Percentiles rank a stretch among this genome's conserved stretches.
Conservation (phyloP, 2,329 filamentous ascomycete species). For the Sclerotinia subarctica region DNA sequence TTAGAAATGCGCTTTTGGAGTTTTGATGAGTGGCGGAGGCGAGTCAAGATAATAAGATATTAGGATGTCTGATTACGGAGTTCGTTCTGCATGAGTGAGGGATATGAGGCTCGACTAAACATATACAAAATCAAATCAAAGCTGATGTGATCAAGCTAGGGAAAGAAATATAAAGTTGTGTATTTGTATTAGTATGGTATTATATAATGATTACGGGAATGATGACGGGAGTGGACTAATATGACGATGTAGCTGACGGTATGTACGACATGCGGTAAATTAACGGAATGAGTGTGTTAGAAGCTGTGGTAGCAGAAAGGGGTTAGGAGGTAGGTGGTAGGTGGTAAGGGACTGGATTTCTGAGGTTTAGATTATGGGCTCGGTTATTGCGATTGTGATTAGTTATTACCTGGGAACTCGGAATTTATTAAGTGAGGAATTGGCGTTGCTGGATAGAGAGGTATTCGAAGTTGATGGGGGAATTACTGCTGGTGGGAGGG, state of each 20-base stretch:
- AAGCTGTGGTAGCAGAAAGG: not conserved
- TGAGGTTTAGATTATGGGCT: not conserved
- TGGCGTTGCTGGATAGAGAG: too few relatives aligned
- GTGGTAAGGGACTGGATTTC: not conserved
- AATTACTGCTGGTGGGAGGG: too few relatives aligned
- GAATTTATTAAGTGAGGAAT: too few relatives aligned
- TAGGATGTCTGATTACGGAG: not conserved
- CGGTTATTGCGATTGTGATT: not conserved
- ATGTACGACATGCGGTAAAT: not conserved
- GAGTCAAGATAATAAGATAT: too few relatives aligned
- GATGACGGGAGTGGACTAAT: not conserved
- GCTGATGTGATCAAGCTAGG: not conserved
- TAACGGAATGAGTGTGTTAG: not conserved
- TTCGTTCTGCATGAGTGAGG: not conserved
- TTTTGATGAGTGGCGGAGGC: too few relatives aligned
- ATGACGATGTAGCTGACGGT: not conserved
- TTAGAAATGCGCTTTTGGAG: too few relatives aligned
- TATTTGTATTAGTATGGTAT: not conserved
- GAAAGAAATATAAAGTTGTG: not conserved
- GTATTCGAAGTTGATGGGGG: too few relatives aligned
- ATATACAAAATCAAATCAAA: not conserved
- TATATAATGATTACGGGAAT: not conserved
- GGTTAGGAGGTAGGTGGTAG: not conserved
- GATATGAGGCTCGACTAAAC: not conserved
- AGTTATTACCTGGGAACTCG: too few relatives aligned